Base-by-base conservation (phyloP, 2,329 filamentous ascomycete species). In the Paracoccidioides lutzii region DNA sequence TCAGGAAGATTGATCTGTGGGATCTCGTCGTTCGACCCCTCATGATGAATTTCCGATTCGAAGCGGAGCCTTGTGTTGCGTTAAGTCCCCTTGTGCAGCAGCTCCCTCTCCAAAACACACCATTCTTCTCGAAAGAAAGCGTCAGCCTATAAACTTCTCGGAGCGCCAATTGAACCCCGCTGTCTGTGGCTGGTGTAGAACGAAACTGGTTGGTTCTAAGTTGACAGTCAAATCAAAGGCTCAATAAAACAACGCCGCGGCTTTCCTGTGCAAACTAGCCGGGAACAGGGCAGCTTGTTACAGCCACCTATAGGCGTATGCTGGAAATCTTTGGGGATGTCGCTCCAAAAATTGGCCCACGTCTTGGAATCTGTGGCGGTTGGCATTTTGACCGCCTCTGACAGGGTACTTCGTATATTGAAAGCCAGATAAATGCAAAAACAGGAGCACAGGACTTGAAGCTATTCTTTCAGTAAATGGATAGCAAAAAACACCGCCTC, bases 401-500 rank as follows among this genome's bases (percentile, higher is more conserved):
- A 41, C 33, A 5, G 49, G 41, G 30, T 40, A 1, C 22, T 42
- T 32, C 50, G 7, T 35, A 28, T 33, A 38, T 33, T 22, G 5
- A 22, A 35, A 15, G 5, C 30, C n/a, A 12, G 12, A 46, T 32
- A 5, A n/a, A 14, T 33, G 30, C 1, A 15, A 10, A 48, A 35
- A 33, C 30, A n/a, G 30, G 30, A 33, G 45, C 28, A 14, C 30
- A 6, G 43, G 45, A 14, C 30, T 35, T 48, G 45, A 15, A 38
- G 8, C 38, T 28, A 15, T 52, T 12, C 12, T 52, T 22, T 42
- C 12, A 30, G 38, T 52, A 32, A 33, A 52, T 52, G 50, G 50
- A 52, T 52, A 52, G 30, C 14, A 14, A 35, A 52, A 41, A 42
- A 38, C 50, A 42, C 50, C 50, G 50, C 50, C 50, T 42, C 50